Evolutionary conservation across 2,329 filamentous ascomycete species (phyloP).

Genomic region (Madurella mycetomatis): DNA sequence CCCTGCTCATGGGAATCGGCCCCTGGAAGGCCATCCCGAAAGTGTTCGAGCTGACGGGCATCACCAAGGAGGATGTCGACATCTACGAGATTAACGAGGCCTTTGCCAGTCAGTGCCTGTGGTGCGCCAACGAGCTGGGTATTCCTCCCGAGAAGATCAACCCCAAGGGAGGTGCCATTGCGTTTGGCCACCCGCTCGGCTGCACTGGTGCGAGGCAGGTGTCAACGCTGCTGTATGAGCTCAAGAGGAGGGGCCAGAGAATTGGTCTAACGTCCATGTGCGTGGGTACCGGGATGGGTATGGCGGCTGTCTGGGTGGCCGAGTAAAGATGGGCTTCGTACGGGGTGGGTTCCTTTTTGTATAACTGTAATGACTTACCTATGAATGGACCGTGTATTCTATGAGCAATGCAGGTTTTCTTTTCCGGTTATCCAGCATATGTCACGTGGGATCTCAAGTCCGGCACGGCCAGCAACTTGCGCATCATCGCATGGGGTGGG

Average conservation of each 20-base stretch:
- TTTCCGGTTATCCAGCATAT: neutral
- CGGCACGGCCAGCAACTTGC: too few species aligned
- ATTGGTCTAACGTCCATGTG: conserved; percentile 95
- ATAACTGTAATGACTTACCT: conserved; percentile 9
- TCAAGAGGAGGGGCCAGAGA: conserved; percentile 77
- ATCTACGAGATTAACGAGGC: conserved; percentile 99
- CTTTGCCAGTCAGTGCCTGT: conserved; percentile 91
- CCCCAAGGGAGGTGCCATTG: conserved; percentile 94
- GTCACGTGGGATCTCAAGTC: too few species aligned
- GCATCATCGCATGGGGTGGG: too few species aligned
- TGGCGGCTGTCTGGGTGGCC: conserved; percentile 94
- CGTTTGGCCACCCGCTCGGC: conserved; percentile 90
- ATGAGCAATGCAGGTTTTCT: neutral
- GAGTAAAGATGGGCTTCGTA: conserved; percentile 18
- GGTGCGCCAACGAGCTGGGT: conserved; percentile 84
- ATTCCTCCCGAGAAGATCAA: conserved; percentile 86
- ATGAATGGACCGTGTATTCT: neutral
- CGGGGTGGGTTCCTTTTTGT: conserved; percentile 10
- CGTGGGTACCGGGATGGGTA: conserved; percentile 93
- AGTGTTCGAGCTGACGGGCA: conserved; percentile 80
- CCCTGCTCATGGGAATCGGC: conserved; percentile 91
- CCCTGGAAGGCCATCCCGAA: conserved; percentile 95
- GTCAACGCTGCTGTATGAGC: conserved; percentile 83
- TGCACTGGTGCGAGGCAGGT: conserved; percentile 94
- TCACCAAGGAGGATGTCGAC: conserved; percentile 85